phyloP scores from a whole-genome alignment of 176 grass and related monocot genomes.

The Oryza glumipatula region DNA sequence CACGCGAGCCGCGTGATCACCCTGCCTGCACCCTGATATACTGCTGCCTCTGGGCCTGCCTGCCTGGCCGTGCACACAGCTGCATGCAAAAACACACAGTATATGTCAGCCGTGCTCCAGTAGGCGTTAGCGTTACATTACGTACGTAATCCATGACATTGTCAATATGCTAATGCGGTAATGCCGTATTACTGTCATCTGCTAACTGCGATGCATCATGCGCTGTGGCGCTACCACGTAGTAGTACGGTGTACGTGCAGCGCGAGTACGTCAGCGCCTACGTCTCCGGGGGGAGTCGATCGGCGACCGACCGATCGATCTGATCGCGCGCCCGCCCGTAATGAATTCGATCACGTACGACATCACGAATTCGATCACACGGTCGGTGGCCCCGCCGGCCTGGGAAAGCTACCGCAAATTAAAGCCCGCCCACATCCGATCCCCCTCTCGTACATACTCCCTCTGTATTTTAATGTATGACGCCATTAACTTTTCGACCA shows the following conservation, averaged over 20 bases:
- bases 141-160: neutral
- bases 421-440: neutral
- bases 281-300: neutral
- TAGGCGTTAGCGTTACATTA: neutral
- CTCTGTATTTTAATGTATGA: too few relatives aligned
- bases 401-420: neutral
- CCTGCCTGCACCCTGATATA: neutral
- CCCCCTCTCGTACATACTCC: neutral
- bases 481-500: fast-evolving
- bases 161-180: too few relatives aligned
- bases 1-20: neutral
- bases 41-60: neutral
- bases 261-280: neutral
- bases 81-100: neutral
- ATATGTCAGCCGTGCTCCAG: too few relatives aligned
- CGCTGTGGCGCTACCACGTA: neutral
- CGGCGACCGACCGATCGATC: neutral
- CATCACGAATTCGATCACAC: neutral
- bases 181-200: too few relatives aligned
- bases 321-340: neutral
- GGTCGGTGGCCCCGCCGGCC: neutral
- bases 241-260: too few relatives aligned
- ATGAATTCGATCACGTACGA: neutral
- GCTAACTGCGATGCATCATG: neutral
- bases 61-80: too few relatives aligned